Conservation (phyloP, 225 moss, liverwort and hornwort species). For the Marchantia paleacea region DNA sequence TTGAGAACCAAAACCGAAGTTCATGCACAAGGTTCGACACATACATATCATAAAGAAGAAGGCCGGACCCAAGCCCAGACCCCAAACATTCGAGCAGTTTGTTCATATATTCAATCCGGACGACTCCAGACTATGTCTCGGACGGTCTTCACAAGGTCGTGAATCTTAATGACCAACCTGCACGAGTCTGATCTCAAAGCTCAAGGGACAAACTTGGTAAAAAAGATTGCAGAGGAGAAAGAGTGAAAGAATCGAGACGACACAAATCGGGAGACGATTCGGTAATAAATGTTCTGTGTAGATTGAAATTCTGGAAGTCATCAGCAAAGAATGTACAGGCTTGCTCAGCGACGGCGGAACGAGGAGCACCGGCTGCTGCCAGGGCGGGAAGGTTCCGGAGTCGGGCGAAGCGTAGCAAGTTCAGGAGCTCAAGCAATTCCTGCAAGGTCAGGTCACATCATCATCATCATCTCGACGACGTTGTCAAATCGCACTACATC, state of each 20-base stretch:
- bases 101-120: too few relatives aligned
- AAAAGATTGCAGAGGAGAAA: background rate
- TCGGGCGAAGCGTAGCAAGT: background rate
- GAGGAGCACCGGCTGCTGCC: too few relatives aligned
- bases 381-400: background rate
- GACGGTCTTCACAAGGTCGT: too few relatives aligned
- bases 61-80: too few relatives aligned
- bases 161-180: too few relatives aligned
- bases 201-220: too few relatives aligned
- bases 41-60: too few relatives aligned
- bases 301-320: background rate
- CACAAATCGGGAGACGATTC: background rate
- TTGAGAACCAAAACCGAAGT: too few relatives aligned
- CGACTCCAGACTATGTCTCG: too few relatives aligned
- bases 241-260: background rate
- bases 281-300: background rate
- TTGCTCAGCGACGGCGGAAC: background rate
- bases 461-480: background rate
- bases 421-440: background rate
- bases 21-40: too few relatives aligned
- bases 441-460: background rate
- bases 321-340: conserved; percentile 16
- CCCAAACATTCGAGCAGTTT: too few relatives aligned
- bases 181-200: too few relatives aligned
- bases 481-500: conserved; percentile 23